These are phyloP conservation scores for Rutstroemia sp. DNA, from an alignment of 2,329 filamentous ascomycete species.

Conservation along the genomic window DNA sequence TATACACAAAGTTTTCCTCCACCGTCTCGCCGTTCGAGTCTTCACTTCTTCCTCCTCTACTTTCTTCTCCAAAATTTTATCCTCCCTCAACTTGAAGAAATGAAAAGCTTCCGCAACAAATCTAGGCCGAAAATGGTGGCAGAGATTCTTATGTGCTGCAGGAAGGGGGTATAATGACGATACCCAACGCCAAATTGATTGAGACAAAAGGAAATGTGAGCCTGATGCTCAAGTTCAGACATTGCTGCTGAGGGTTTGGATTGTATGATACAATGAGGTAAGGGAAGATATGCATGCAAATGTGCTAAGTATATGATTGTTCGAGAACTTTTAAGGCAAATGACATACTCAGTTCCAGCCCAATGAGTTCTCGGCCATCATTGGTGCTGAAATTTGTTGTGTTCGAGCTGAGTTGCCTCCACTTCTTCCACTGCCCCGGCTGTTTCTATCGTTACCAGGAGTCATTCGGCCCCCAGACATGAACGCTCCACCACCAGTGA, in stretches of 20 bases:
- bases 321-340: conserved; percentile 14
- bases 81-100: conserved; percentile 6
- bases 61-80: background rate
- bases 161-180: conserved; percentile 24
- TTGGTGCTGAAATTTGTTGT: conserved; percentile 63
- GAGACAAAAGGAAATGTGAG: conserved; percentile 25
- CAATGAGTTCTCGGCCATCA: conserved; percentile 71
- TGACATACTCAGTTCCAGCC: conserved; percentile 57
- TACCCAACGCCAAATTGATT: conserved; percentile 26
- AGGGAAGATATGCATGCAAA: conserved; percentile 8
- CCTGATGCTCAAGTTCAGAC: conserved; percentile 17
- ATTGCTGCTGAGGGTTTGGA: conserved; percentile 11
- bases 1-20: conserved; percentile 9
- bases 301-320: conserved; percentile 17
- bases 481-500: conserved; percentile 41
- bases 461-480: conserved; percentile 32
- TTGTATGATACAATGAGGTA: conserved; percentile 23
- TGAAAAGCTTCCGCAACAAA: conserved; percentile 25
- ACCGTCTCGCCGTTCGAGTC: background rate
- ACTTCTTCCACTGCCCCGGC: conserved; percentile 46
- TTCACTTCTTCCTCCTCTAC: background rate
- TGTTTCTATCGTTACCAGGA: conserved; percentile 37
- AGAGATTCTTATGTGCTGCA: conserved; percentile 22
- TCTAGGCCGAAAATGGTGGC: conserved; percentile 20
- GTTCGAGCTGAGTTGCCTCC: conserved; percentile 43